These are phyloP conservation scores for Arachnomyces sp. DNA, from an alignment of 2,329 filamentous ascomycete genomes.

Conservation along the genomic window DNA sequence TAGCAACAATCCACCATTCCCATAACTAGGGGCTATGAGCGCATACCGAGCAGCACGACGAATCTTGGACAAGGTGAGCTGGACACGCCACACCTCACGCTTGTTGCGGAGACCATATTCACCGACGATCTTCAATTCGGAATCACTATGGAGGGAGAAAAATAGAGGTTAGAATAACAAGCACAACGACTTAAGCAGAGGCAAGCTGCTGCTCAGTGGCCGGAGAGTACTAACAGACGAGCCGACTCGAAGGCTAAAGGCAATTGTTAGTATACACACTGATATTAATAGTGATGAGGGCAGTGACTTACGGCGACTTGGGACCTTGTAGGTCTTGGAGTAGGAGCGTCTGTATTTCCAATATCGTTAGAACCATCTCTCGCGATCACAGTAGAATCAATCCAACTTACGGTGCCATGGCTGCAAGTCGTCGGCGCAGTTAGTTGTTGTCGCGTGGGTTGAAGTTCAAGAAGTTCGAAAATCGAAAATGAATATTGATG, in stretches of 20 bases:
- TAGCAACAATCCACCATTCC: background rate
- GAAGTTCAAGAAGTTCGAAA: constrained; percentile 4
- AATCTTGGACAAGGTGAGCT: constrained; percentile 99
- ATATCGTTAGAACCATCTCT: too few species aligned
- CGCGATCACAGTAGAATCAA: background rate
- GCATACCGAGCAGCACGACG: constrained; percentile 99
- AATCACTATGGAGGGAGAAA: constrained; percentile 62
- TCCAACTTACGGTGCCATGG: constrained; percentile 38
- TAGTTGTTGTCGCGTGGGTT: constrained; percentile 16
- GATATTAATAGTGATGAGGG: constrained; percentile 7
- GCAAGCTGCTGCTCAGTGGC: constrained; percentile 98
- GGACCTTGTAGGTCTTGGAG: constrained; percentile 99
- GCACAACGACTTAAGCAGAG: constrained; percentile 92
- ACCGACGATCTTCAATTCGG: constrained; percentile 98
- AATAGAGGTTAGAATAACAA: constrained; percentile 57
- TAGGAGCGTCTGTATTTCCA: constrained; percentile 54
- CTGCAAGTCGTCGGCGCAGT: constrained; percentile 26
- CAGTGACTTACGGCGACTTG: constrained; percentile 61
- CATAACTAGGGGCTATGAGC: constrained; percentile 12
- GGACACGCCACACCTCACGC: constrained; percentile 99
- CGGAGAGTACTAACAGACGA: constrained; percentile 91
- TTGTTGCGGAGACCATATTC: constrained; percentile 99
- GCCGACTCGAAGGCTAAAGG: constrained; percentile 83
- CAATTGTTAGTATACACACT: constrained; percentile 27
- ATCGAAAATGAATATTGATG: constrained; percentile 7